Percentiles rank a stretch among this genome's conserved stretches.
Conservation (phyloP, 202 grass and related monocot genomes). For the Hordeum pubiflorum region DNA sequence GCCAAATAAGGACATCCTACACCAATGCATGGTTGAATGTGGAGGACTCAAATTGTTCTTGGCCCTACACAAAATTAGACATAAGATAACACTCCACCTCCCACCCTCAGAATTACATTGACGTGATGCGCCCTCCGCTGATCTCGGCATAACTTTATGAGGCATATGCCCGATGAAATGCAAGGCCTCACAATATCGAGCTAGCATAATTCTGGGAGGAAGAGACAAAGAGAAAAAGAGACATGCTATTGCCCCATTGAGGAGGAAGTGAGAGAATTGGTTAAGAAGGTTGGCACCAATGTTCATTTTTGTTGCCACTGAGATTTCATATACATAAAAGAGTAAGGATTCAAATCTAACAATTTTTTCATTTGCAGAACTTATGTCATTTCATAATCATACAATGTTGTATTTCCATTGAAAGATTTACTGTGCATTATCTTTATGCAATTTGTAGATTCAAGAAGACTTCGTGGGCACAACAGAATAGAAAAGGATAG, state of each 20-base stretch:
- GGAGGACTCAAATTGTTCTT: conserved; percentile 20
- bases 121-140: conserved; percentile 24
- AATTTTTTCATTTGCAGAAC: not conserved
- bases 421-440: not conserved
- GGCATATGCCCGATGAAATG: conserved; percentile 8
- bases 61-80: conserved; percentile 22
- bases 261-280: not conserved
- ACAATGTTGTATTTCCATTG: not conserved
- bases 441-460: conserved; percentile 8
- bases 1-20: conserved; percentile 16
- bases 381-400: not conserved
- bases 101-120: conserved; percentile 6
- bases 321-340: conserved; percentile 19
- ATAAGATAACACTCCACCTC: conserved; percentile 27
- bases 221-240: conserved; percentile 12
- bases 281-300: conserved; percentile 16
- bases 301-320: conserved; percentile 1
- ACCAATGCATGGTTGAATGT: conserved; percentile 23
- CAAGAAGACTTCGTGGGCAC: not conserved
- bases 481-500: not conserved
- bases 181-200: conserved; percentile 21
- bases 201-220: conserved; percentile 19
- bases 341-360: conserved; percentile 20
- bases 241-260: conserved; percentile 15
- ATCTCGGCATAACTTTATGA: conserved; percentile 17